Percentiles rank a stretch among this genome's conserved stretches.
These are phyloP conservation scores for Lithospermum erythrorhizon DNA, from an alignment of 257 asterid species.

Conservation along the genomic window DNA sequence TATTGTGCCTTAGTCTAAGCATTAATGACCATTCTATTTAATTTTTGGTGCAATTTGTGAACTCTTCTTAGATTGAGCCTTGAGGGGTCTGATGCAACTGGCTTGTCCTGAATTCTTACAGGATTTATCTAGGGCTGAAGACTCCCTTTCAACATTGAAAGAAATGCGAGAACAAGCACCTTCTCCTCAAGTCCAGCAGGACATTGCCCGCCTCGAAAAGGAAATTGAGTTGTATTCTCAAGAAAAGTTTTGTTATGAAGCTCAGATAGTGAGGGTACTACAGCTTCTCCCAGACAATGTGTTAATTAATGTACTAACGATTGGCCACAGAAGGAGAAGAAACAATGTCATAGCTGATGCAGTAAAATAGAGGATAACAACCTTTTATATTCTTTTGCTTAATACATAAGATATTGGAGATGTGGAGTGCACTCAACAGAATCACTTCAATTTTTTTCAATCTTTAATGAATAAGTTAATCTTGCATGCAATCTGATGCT, in stretches of 20 bases:
- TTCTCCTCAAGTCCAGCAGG: constrained; percentile 72
- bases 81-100: neutral
- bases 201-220: constrained; percentile 65
- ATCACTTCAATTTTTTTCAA: neutral
- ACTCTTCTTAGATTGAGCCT: neutral
- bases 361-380: neutral
- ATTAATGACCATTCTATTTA: neutral
- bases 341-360: neutral
- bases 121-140: constrained; percentile 90
- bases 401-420: neutral
- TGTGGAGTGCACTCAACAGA: neutral
- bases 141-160: constrained; percentile 60
- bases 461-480: neutral
- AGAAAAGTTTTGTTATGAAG: constrained; percentile 88
- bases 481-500: neutral
- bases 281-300: neutral
- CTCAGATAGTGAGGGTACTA: constrained; percentile 86
- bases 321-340: neutral
- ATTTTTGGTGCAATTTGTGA: neutral
- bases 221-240: constrained; percentile 71
- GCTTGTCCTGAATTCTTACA: constrained; percentile 19
- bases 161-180: constrained; percentile 70
- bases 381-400: neutral
- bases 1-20: constrained; percentile 16
- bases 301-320: neutral